Base-by-base conservation (phyloP, 140 eudicot species). In the Erigeron philadelphicus region DNA sequence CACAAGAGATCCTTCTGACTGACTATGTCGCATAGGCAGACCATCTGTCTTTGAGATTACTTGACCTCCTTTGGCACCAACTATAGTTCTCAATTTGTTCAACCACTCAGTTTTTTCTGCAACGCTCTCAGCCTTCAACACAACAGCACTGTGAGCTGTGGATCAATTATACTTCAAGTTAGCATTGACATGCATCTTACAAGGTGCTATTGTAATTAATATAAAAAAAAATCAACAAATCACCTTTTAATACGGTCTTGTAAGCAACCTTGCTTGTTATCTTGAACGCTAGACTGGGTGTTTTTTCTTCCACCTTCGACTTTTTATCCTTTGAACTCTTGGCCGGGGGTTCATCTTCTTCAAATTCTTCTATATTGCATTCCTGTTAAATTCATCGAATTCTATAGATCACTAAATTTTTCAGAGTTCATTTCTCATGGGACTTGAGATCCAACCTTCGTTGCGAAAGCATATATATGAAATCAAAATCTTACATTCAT, bases 1-100 rank as follows among this genome's bases (percentile, higher is more conserved):
- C 76, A 94, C 99, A 76, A 94, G 97, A 65, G 99, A 94, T 44
- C 99, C 97, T 67, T 94, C 99, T 49, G 99, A 94, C 50, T 75
- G 89, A 78, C 89, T 85, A 61, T 94, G 97, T 71, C 99, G 85
- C 72, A 94, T 77, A 31, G 87, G 73, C 72, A 72, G 77, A 31
- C 89, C 86, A 72, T 94, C 96, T 70, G 85, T 75, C 79, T 84
- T 93, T 19, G 46, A 72, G 23, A 72, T 59, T 67, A 87, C 94
- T 81, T 83, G 88, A 69, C 95, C 95, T 31, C 97, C 97, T 79
- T 87, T 89, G 53, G 89, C 66, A 60, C 85, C 83, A 61, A 86
- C 78, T 11, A 94, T 81, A 60, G 70, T 75, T 76, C 77, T 80
- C 68, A 94, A 75, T 70, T 87, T 94, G 73, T 83, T 85, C 59